These are phyloP conservation scores for Hypoxylon sp. DNA, from an alignment of 2,329 filamentous ascomycete species.

Conservation along the genomic window DNA sequence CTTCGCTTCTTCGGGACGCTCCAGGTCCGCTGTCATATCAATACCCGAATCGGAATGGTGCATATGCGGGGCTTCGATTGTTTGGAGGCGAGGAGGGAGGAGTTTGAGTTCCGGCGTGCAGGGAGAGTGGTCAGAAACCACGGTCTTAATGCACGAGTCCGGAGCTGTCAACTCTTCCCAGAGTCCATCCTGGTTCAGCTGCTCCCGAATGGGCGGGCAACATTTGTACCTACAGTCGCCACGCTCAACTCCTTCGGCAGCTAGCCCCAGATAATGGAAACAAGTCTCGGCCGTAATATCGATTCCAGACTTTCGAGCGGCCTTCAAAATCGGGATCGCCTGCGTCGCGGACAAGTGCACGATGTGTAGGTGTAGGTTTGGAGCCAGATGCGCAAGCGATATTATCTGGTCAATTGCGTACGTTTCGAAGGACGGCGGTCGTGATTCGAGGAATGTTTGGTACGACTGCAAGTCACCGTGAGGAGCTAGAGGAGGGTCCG, in stretches of 20 bases:
- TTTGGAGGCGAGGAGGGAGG: constrained; percentile 78
- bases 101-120: constrained; percentile 96
- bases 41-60: constrained; percentile 68
- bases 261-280: constrained; percentile 92
- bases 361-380: constrained; percentile 88
- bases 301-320: constrained; percentile 79
- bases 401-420: constrained; percentile 91
- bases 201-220: constrained; percentile 89
- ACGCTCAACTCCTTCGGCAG: constrained; percentile 83
- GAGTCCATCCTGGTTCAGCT: constrained; percentile 84
- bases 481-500: constrained; percentile 77
- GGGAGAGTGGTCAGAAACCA: constrained; percentile 96
- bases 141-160: constrained; percentile 87
- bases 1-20: constrained; percentile 54
- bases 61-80: constrained; percentile 56
- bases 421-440: constrained; percentile 90
- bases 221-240: constrained; percentile 96
- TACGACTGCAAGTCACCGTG: constrained; percentile 82
- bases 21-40: constrained; percentile 60
- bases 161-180: constrained; percentile 83
- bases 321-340: constrained; percentile 84
- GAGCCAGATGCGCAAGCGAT: constrained; percentile 83
- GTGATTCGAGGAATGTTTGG: constrained; percentile 90
- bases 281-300: constrained; percentile 95
- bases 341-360: constrained; percentile 93